These are phyloP conservation scores for Trichoderma gracile DNA, from an alignment of 2,329 filamentous ascomycete species.

Conservation along the genomic window DNA sequence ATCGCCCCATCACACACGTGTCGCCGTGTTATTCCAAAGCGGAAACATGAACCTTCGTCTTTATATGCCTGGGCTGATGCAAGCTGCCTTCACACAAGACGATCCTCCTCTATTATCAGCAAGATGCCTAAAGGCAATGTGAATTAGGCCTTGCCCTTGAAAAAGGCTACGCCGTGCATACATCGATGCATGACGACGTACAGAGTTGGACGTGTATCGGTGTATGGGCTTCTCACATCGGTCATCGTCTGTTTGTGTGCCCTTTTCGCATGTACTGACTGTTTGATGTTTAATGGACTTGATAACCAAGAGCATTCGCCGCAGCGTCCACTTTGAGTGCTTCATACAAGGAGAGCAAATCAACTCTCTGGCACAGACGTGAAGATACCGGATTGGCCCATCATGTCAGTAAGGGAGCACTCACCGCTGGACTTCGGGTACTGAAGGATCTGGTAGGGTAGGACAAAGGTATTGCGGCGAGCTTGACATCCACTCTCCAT, in stretches of 20 bases:
- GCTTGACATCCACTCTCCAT: constrained; percentile 9
- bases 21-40: not conserved
- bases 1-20: not conserved
- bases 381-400: not conserved
- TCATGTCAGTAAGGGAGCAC: not conserved
- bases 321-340: not conserved
- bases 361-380: not conserved
- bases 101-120: constrained; percentile 6
- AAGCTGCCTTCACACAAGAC: not conserved
- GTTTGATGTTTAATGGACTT: not conserved
- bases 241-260: not conserved
- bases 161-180: not conserved
- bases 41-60: not conserved
- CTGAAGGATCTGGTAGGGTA: constrained; percentile 3
- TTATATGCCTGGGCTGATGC: constrained; percentile 3
- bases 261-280: not conserved
- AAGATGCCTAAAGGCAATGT: not conserved
- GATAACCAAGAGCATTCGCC: not conserved
- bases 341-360: not conserved
- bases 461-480: not conserved
- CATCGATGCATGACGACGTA: not conserved
- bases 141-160: not conserved
- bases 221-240: not conserved
- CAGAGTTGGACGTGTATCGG: too few species aligned
- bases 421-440: constrained; percentile 1